These are phyloP conservation scores for Sordaria brevicollis DNA, from an alignment of 495 filamentous ascomycete species.

Conservation along the genomic window DNA sequence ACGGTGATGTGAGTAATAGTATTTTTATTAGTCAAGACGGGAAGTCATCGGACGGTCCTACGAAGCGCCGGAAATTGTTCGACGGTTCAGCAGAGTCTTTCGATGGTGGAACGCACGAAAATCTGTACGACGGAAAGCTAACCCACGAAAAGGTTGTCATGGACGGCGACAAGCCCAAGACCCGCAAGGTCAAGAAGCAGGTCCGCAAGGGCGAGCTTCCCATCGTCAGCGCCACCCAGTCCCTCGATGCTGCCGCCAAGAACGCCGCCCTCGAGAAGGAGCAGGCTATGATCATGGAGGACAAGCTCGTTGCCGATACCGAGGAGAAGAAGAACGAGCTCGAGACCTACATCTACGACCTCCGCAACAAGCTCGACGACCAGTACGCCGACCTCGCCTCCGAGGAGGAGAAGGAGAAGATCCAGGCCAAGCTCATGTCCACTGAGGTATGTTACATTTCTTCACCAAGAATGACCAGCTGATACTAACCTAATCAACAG, in stretches of 20 bases:
- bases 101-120: background rate
- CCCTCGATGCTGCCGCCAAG: constrained; percentile 60
- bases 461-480: background rate
- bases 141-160: constrained; percentile 41
- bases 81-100: background rate
- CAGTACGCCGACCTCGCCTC: constrained; percentile 78
- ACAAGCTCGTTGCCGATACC: constrained; percentile 96
- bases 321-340: constrained; percentile 99
- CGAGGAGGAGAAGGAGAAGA: constrained; percentile 85
- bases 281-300: constrained; percentile 86
- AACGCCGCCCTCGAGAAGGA: constrained; percentile 66
- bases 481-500: constrained; percentile 33
- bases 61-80: background rate
- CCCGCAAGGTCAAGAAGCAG: constrained; percentile 98
- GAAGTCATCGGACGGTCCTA: background rate
- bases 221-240: constrained; percentile 69
- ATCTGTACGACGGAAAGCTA: background rate
- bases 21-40: constrained; percentile 1
- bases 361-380: constrained; percentile 87
- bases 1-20: constrained; percentile 58
- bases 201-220: constrained; percentile 95
- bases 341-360: constrained; percentile 92
- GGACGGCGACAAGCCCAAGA: constrained; percentile 77
- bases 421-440: constrained; percentile 66
- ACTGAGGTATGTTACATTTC: constrained; percentile 58